Percentiles rank a stretch among this genome's conserved stretches.
These are phyloP conservation scores for Fimicolochytrium jonesii DNA, from an alignment of 192 early-diverging fungal species.

Conservation along the genomic window DNA sequence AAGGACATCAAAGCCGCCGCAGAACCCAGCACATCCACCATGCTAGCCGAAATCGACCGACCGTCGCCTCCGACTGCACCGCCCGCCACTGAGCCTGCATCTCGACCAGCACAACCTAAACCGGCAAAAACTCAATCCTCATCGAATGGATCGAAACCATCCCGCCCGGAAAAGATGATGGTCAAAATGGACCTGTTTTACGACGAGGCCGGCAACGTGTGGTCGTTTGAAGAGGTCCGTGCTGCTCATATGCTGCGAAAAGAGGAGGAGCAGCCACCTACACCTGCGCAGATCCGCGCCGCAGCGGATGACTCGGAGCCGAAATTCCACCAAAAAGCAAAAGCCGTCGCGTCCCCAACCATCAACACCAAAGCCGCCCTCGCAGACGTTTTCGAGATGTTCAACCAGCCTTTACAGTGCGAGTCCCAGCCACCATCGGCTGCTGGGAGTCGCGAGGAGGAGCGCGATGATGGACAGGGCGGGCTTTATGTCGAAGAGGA, in stretches of 20 bases:
- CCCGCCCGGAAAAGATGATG: too few relatives aligned
- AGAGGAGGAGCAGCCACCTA: neutral
- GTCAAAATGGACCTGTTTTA: too few relatives aligned
- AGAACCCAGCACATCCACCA: neutral
- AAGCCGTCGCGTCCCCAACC: conserved; percentile 34
- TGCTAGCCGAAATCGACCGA: neutral
- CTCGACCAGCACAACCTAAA: too few relatives aligned
- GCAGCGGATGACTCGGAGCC: neutral
- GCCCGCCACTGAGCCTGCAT: too few relatives aligned
- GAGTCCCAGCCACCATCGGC: conserved; percentile 7
- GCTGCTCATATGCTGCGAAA: neutral
- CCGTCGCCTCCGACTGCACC: too few relatives aligned
- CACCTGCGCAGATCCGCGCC: neutral
- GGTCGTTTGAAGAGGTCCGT: conserved; percentile 10
- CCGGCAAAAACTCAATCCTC: too few relatives aligned
- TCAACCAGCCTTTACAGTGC: conserved; percentile 27
- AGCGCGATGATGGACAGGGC: neutral
- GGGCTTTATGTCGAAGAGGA: conserved; percentile 42
- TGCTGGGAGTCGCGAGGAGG: neutral
- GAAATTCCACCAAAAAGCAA: neutral
- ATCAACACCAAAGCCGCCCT: conserved; percentile 54
- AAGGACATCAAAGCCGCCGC: conserved; percentile 2
- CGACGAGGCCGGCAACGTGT: too few relatives aligned
- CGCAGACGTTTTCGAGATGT: conserved; percentile 49
- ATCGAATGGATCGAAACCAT: too few relatives aligned